Base-by-base conservation (phyloP, 352 stramenopile genomes). In the Halophytophthora polymorphica region DNA sequence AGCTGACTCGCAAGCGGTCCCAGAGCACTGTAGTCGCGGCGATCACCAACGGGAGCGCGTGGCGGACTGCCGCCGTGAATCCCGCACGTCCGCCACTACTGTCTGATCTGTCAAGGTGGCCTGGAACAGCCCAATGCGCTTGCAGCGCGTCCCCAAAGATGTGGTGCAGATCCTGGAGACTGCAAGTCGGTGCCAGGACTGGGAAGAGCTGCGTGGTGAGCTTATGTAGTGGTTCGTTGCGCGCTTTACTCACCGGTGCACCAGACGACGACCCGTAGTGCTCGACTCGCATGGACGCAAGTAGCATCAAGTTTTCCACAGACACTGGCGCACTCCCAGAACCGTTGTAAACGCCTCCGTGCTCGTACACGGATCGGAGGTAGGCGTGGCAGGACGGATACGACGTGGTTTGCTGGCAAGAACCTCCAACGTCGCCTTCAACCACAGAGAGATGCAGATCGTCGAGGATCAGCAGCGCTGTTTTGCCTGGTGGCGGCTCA, bases 401-500 rank as follows among this genome's bases (percentile, higher is more conserved):
- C 6, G 42, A 21, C 10, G 48, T 15, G n/a, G 1, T 23, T 15
- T 50, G 34, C 25, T 12, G 15, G 6, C 40, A 13, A 5, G 11
- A 3, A 1, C 14, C 18, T 8, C 36, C n/a, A 35, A 21, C 11
- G 0, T 46, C 17, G 11, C 36, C 19, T 0, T 15, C 28, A 34
- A 50, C 35, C 7, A 41, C 31, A 23, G 73, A 56, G 6, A 86
- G 43, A 19, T 86, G 72, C 19, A 86, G 50, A 34, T 86, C 75
- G 21, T 86, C 75, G 25, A 86, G 50, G 22, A 86, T 62, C 12
- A 86, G 44, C 6, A 84, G 25, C 14, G 71, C 70, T 7, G 71
- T 56, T 43, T 86, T 84, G 1, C 75, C 75, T 14, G 75, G 69
- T 7, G 75, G 75, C 8, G 75, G 72, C 40, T 86, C 75, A 22